These are phyloP conservation scores for Citrus hindsii DNA, from an alignment of 345 rosid species.

Conservation along the genomic window DNA sequence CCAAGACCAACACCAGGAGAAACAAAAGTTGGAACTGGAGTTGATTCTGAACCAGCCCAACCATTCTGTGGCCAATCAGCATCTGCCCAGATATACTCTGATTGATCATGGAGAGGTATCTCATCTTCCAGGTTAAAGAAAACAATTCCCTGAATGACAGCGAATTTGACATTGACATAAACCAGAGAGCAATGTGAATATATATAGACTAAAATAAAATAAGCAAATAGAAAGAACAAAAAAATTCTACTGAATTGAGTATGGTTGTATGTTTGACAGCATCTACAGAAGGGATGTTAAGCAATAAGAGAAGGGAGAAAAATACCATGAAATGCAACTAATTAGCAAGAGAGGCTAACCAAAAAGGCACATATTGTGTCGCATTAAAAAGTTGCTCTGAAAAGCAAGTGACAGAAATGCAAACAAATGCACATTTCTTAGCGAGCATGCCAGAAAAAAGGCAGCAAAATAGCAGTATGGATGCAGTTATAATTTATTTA, in stretches of 20 bases:
- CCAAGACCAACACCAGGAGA: constrained; percentile 77
- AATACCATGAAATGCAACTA: not conserved
- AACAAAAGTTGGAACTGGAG: constrained; percentile 66
- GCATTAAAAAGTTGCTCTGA: not conserved
- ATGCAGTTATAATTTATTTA: not conserved
- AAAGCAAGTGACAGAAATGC: not conserved
- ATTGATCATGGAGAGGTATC: constrained; percentile 31
- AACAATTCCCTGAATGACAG: constrained; percentile 62
- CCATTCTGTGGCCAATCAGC: constrained; percentile 89
- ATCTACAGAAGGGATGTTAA: not conserved
- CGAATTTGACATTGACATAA: constrained; percentile 17
- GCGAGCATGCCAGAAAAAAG: not conserved
- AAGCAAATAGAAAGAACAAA: not conserved
- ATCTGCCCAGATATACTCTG: constrained; percentile 65
- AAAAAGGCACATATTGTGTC: not conserved
- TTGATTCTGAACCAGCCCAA: constrained; percentile 82
- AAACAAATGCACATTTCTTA: not conserved
- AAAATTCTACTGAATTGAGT: not conserved
- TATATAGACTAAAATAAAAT: not conserved
- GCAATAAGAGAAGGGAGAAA: not conserved
- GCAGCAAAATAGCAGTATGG: not conserved
- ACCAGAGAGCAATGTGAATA: not conserved
- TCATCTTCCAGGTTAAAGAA: constrained; percentile 65
- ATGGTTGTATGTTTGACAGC: not conserved
- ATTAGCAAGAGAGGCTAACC: not conserved